Conservation (phyloP, 106 monocot genomes). For the Iris macrosiphon region DNA sequence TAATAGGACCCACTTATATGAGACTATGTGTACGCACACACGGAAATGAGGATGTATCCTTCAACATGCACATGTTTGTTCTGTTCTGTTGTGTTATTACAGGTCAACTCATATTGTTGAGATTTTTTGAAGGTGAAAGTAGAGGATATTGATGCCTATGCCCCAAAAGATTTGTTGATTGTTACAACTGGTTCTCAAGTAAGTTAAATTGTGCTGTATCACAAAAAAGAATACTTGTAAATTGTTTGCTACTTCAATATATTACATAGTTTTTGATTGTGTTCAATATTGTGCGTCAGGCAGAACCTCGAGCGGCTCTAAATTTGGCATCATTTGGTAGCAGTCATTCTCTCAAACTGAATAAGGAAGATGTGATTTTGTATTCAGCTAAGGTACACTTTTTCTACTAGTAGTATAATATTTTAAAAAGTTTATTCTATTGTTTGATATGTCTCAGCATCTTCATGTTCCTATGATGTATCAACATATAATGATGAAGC, state of each 20-base stretch:
- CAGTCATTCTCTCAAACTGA: conserved; percentile 84
- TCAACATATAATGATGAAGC: no score
- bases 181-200: conserved; percentile 99
- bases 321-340: conserved; percentile 99
- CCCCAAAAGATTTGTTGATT: conserved; percentile 93
- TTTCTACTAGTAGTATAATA: no score
- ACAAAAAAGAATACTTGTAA: not conserved
- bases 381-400: conserved; percentile 99
- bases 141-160: conserved; percentile 96
- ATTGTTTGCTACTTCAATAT: not conserved
- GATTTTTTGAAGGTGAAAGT: conserved; percentile 68
- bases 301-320: conserved; percentile 94
- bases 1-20: no score
- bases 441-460: no score
- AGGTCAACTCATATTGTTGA: not conserved
- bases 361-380: conserved; percentile 83
- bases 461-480: no score
- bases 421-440: no score
- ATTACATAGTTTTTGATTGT: conserved; percentile 13
- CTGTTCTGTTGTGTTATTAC: no score
- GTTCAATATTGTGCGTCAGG: conserved; percentile 49
- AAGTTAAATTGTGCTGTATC: conserved; percentile 22
- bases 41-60: no score
- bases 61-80: no score
- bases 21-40: no score